Conservation (phyloP, 441 rosid species). For the Melastoma candidum region DNA sequence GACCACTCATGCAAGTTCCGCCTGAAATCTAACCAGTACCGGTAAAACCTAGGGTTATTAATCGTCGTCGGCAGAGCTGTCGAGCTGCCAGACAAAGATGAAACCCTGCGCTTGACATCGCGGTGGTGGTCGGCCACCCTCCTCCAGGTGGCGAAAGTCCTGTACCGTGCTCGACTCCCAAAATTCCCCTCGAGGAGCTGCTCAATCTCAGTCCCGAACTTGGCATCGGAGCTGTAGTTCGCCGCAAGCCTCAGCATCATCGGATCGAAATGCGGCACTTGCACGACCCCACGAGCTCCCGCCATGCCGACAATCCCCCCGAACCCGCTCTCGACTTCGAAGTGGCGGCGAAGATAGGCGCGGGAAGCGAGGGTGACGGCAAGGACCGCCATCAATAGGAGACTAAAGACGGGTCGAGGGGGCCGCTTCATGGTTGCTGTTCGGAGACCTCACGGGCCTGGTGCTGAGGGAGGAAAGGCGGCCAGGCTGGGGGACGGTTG, state of each 20-base stretch:
- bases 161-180: conserved; percentile 26
- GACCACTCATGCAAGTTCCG: conserved; percentile 51
- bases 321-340: conserved; percentile 22
- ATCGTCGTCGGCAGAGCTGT: conserved; percentile 26
- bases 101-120: conserved; percentile 20
- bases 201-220: conserved; percentile 49
- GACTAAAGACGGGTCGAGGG: conserved; percentile 51
- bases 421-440: conserved; percentile 56
- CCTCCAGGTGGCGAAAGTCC: conserved; percentile 31
- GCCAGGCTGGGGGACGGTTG: not conserved
- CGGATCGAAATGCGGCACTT: conserved; percentile 37
- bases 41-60: conserved; percentile 50
- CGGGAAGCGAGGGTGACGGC: conserved; percentile 49
- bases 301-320: conserved; percentile 10
- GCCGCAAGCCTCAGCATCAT: conserved; percentile 63
- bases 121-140: conserved; percentile 30
- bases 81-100: conserved; percentile 6
- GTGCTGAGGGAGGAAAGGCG: conserved; percentile 2
- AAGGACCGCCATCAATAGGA: conserved; percentile 44
- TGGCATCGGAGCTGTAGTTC: conserved; percentile 44
- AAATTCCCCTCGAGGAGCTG: conserved; percentile 50
- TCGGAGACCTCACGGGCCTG: not conserved
- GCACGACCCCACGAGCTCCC: not conserved
- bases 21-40: conserved; percentile 66
- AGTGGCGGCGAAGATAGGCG: conserved; percentile 29